A percentile compares a stretch with the other conserved stretches of the same genome.
Evolutionary conservation across 2,329 filamentous ascomycete species (phyloP).

Genomic region (Neonectria punicea): DNA sequence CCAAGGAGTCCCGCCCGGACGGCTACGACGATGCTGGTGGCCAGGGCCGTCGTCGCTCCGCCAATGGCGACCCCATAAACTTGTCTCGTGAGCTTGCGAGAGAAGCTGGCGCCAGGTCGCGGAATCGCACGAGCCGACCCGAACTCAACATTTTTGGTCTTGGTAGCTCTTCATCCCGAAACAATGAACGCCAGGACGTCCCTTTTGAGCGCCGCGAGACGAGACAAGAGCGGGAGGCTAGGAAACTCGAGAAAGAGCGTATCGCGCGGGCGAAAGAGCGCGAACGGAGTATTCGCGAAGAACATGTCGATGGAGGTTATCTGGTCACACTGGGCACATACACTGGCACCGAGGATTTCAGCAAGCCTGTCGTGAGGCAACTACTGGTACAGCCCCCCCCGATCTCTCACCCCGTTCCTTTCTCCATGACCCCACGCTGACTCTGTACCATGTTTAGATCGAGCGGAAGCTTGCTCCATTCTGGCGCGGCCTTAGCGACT

Average conservation of each 20-base stretch:
- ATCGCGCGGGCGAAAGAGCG: conserved; percentile 81
- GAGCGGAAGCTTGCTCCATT: conserved; percentile 93
- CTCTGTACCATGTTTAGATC: conserved; percentile 68
- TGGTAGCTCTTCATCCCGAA: conserved; percentile 49
- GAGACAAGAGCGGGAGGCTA: conserved; percentile 88
- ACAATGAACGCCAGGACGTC: conserved; percentile 52
- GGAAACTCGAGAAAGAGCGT: conserved; percentile 85
- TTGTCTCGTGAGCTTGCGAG: conserved; percentile 37
- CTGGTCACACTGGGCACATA: conserved; percentile 95
- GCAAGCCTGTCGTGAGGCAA: conserved; percentile 86
- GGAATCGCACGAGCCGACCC: conserved; percentile 51
- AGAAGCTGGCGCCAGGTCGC: conserved; percentile 35
- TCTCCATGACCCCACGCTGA: conserved; percentile 26
- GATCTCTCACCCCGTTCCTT: neutral
- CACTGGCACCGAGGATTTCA: conserved; percentile 92
- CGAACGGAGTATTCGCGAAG: conserved; percentile 89
- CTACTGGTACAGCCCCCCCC: conserved; percentile 74
- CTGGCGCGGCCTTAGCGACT: conserved; percentile 93
- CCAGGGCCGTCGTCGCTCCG: conserved; percentile 36
- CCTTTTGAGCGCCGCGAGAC: conserved; percentile 81
- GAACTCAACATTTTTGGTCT: conserved; percentile 61
- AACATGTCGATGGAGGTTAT: conserved; percentile 93
- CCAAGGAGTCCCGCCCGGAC: conserved; percentile 52
- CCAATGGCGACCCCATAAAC: conserved; percentile 32
- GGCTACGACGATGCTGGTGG: conserved; percentile 34